Evolutionary conservation across 768 basidiomycete species (phyloP), one percentile per base, ranked within the genome.

Genomic region (Termitomyces sp.): DNA sequence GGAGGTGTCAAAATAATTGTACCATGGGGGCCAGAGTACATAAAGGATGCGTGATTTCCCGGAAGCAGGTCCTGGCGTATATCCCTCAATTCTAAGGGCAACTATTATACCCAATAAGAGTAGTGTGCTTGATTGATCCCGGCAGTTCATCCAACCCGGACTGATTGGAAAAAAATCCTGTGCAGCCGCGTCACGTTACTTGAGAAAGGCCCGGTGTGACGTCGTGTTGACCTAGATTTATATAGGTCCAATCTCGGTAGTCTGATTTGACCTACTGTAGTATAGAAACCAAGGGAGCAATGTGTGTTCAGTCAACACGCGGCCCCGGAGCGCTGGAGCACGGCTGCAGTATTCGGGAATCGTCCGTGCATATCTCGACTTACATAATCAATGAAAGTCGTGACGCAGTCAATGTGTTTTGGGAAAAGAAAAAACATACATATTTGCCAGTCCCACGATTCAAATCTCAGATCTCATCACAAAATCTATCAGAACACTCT

Each of bases 401-500:
- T 28, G 26, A 35, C 30, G 5, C 36, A n/a, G 8, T 6, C 16
- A 7, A 9, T 51, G 33, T 22, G 13, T 24, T 20, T 24, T 36
- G 14, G 16, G 30, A n/a, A 47, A 7, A 30, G 26, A 7, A 11
- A n/a, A 18, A 9, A 30, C 26, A 47, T 28, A 30, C 30, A 30
- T 2, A 28, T 26, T 18, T 30, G 16, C 46, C 28, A 32, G 10
- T 48, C 28, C 10, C 16, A 16, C 9, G 9, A 3, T 24, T 35
- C 33, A 22, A 2, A 48, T 30, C 36, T 54, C 52, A 55, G 38
- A 22, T 6, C 13, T 35, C 11, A 28, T 48, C 18, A 20, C 36
- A 47, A 7, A 13, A 58, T 54, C 60, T 40, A 58, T 44, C 28
- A 59, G 58, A 59, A 60, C 56, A 55, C 52, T 44, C 59, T 58